Evolutionary conservation across 2,329 filamentous ascomycete genomes (phyloP).

Genomic region (Xylariaceae sp.): DNA sequence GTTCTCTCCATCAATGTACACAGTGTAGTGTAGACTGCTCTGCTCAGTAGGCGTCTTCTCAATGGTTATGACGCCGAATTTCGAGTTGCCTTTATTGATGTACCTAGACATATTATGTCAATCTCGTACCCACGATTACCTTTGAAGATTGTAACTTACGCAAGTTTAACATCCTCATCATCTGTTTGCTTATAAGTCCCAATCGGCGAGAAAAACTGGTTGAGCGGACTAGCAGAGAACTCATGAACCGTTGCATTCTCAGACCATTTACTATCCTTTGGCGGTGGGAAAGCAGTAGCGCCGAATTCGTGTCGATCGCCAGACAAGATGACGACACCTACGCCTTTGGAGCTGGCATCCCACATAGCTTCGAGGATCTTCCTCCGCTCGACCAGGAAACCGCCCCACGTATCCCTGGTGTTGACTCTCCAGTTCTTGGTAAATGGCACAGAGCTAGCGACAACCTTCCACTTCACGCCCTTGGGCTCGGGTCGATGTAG

Average conservation of each 20-base stretch:
- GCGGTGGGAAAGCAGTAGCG: slow-evolving; percentile 73
- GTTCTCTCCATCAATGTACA: slow-evolving; percentile 79
- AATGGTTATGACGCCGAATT: slow-evolving; percentile 82
- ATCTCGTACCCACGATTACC: neutral
- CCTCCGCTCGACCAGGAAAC: slow-evolving; percentile 77
- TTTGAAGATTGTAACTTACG: slow-evolving; percentile 52
- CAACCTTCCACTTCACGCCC: slow-evolving; percentile 88
- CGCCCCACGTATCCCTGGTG: slow-evolving; percentile 87
- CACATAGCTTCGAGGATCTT: slow-evolving; percentile 87
- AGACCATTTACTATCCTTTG: slow-evolving; percentile 57
- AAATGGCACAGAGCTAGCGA: slow-evolving; percentile 87
- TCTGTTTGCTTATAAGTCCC: slow-evolving; percentile 80
- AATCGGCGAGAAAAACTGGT: slow-evolving; percentile 88
- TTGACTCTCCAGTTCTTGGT: slow-evolving; percentile 97
- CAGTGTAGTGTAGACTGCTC: slow-evolving; percentile 72
- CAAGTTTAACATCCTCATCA: slow-evolving; percentile 75
- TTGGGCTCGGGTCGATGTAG: slow-evolving; percentile 66
- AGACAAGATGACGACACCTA: slow-evolving; percentile 78
- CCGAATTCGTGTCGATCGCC: slow-evolving; percentile 98
- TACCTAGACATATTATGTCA: slow-evolving; percentile 49
- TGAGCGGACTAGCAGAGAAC: slow-evolving; percentile 86
- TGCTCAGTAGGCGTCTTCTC: slow-evolving; percentile 61
- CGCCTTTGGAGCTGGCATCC: slow-evolving; percentile 70
- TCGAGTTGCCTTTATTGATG: slow-evolving; percentile 79
- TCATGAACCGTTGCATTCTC: slow-evolving; percentile 71